Percentiles rank a stretch among this genome's conserved stretches.
phyloP scores from a whole-genome alignment of 2,329 filamentous ascomycete genomes.

The Trichoderma brevicompactum region DNA sequence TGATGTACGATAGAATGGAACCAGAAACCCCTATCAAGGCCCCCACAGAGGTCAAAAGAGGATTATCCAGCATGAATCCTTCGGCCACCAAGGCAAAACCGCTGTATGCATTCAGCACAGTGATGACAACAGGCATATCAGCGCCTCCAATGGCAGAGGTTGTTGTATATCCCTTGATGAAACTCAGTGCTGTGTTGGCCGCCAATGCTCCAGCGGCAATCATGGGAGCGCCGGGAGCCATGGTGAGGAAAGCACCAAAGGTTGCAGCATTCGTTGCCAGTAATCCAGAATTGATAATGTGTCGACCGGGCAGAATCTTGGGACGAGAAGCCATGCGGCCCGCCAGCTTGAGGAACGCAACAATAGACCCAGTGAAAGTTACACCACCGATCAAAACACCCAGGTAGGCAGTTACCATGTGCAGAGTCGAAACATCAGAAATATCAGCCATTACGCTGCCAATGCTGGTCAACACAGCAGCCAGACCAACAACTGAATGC shows the following conservation, averaged over 20 bases:
- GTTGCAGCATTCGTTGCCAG: constrained; percentile 78
- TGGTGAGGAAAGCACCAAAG: constrained; percentile 80
- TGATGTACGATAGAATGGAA: constrained; percentile 85
- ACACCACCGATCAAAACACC: constrained; percentile 86
- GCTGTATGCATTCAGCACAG: constrained; percentile 87
- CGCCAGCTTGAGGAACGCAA: constrained; percentile 85
- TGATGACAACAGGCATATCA: constrained; percentile 92
- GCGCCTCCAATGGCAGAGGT: constrained; percentile 90
- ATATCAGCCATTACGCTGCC: constrained; percentile 81
- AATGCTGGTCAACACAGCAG: constrained; percentile 85
- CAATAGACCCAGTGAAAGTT: constrained; percentile 88
- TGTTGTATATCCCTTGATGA: constrained; percentile 85
- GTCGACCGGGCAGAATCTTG: constrained; percentile 71
- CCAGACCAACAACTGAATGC: constrained; percentile 87
- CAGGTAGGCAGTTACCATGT: constrained; percentile 83
- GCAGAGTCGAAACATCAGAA: constrained; percentile 72
- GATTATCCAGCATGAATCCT: constrained; percentile 89
- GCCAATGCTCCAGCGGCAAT: constrained; percentile 79
- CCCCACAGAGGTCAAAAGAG: constrained; percentile 81
- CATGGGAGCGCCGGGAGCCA: constrained; percentile 77
- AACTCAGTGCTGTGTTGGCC: constrained; percentile 77
- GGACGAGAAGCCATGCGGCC: constrained; percentile 82
- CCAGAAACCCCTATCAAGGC: constrained; percentile 87
- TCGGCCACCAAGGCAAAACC: constrained; percentile 90
- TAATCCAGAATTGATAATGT: constrained; percentile 74